phyloP scores from a whole-genome alignment of 495 filamentous ascomycete species.

The Oleoguttula mirabilis region DNA sequence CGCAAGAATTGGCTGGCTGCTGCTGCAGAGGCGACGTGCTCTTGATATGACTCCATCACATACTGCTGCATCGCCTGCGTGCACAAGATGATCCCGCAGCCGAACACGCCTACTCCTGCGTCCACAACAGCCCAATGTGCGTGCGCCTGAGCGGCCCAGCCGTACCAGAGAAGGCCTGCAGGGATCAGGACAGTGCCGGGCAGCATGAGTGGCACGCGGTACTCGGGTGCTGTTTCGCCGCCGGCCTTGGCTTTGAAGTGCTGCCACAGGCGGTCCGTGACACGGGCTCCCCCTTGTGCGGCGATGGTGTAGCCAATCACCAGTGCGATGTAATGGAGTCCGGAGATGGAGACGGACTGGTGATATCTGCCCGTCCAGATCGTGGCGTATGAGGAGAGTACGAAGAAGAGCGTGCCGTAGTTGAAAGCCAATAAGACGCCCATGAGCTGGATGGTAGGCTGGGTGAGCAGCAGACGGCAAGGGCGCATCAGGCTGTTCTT shows the following conservation, averaged over 20 bases:
- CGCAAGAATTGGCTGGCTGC: slow-evolving; percentile 10
- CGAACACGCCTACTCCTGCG: slow-evolving; percentile 1
- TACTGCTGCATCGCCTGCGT: slow-evolving; percentile 10
- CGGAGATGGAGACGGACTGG: slow-evolving; percentile 17
- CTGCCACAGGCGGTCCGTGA: slow-evolving; percentile 7
- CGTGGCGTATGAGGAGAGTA: slow-evolving; percentile 57
- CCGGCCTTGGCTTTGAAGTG: slow-evolving; percentile 3
- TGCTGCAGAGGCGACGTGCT: slow-evolving; percentile 9
- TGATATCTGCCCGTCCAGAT: slow-evolving; percentile 47
- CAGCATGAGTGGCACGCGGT: slow-evolving; percentile 22
- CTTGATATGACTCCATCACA: slow-evolving; percentile 7
- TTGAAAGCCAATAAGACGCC: slow-evolving; percentile 64
- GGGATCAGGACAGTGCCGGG: slow-evolving; percentile 21
- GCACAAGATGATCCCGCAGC: slow-evolving; percentile 5
- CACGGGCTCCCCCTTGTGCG: slow-evolving; percentile 5
- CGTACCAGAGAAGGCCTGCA: slow-evolving; percentile 29
- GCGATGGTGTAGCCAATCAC: slow-evolving; percentile 15
- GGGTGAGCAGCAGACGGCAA: slow-evolving; percentile 1
- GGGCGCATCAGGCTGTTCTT: slow-evolving; percentile 4
- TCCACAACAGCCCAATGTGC: slow-evolving; percentile 20
- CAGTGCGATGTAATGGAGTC: slow-evolving; percentile 28
- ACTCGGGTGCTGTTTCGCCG: slow-evolving; percentile 20
- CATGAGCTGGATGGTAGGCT: slow-evolving; percentile 51
- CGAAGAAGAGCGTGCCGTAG: slow-evolving; percentile 69
- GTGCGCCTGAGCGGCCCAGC: slow-evolving; percentile 25